Conservation (phyloP, 2,329 filamentous ascomycete species). For the Trichophyton equinum region DNA sequence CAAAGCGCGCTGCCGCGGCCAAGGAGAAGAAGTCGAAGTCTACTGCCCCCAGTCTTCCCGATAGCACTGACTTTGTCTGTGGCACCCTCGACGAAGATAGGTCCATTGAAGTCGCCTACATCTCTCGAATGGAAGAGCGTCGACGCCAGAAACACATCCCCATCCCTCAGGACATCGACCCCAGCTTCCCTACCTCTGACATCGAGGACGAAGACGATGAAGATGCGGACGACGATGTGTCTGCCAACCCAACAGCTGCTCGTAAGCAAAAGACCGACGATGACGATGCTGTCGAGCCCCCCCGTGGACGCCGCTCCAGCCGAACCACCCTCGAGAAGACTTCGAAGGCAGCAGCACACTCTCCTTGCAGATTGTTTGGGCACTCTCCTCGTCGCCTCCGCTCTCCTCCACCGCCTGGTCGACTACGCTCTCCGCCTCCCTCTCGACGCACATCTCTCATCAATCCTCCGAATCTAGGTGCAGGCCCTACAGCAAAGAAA, state of each 20-base stretch:
- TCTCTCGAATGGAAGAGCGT: constrained; percentile 69
- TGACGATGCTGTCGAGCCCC: neutral
- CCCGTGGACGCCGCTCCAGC: constrained; percentile 14
- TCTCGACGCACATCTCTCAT: constrained; percentile 32
- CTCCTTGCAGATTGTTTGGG: constrained; percentile 47
- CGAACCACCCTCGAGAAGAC: constrained; percentile 43
- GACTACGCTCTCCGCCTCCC: constrained; percentile 38
- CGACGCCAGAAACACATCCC: constrained; percentile 67
- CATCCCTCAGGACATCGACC: constrained; percentile 94
- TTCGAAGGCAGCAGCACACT: constrained; percentile 48
- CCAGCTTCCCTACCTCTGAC: constrained; percentile 91
- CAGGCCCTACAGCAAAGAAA: constrained; percentile 30
- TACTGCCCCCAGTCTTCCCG: constrained; percentile 70
- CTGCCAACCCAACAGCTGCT: neutral
- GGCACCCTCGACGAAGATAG: constrained; percentile 93
- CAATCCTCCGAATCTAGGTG: constrained; percentile 33
- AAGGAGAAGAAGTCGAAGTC: constrained; percentile 47
- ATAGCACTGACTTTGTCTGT: constrained; percentile 98
- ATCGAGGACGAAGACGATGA: constrained; percentile 71
- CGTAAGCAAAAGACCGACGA: neutral
- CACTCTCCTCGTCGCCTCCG: constrained; percentile 58
- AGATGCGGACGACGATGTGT: constrained; percentile 38
- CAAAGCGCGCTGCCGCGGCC: constrained; percentile 25
- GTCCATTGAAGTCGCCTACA: constrained; percentile 84
- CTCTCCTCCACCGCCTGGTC: constrained; percentile 56